These are phyloP conservation scores for Fusarium albidum DNA, from an alignment of 2,329 filamentous ascomycete species.

Conservation along the genomic window DNA sequence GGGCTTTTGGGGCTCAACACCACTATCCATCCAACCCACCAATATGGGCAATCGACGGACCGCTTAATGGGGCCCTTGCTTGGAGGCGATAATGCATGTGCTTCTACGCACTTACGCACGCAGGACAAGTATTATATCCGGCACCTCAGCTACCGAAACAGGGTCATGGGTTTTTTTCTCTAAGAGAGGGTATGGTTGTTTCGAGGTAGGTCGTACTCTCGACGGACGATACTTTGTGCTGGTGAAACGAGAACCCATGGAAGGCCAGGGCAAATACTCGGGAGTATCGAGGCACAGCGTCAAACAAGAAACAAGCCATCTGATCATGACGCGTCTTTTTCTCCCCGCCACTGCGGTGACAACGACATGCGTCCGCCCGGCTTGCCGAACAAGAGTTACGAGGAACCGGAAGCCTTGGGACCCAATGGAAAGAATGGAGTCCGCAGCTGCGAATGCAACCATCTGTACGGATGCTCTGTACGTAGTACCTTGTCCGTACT, in stretches of 20 bases:
- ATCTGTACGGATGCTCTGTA: slow-evolving; percentile 5
- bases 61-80: slow-evolving; percentile 11
- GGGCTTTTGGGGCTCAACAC: slow-evolving; percentile 27
- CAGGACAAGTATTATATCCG: slow-evolving; percentile 5
- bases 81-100: slow-evolving; percentile 28
- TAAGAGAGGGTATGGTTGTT: too few relatives aligned
- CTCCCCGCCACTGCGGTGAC: slow-evolving; percentile 32
- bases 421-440: slow-evolving; percentile 15
- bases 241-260: neutral
- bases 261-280: slow-evolving; percentile 4
- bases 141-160: neutral
- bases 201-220: too few relatives aligned
- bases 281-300: slow-evolving; percentile 32
- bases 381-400: slow-evolving; percentile 21
- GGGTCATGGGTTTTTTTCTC: too few relatives aligned
- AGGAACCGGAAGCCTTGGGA: slow-evolving; percentile 23
- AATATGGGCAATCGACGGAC: slow-evolving; percentile 29
- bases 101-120: too few relatives aligned
- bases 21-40: slow-evolving; percentile 14
- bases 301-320: slow-evolving; percentile 10
- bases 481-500: slow-evolving; percentile 26
- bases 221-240: neutral
- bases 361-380: slow-evolving; percentile 25
- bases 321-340: slow-evolving; percentile 42
- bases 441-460: slow-evolving; percentile 17